These are phyloP conservation scores for Isoetes taiwanensis DNA, from an alignment of 75 land plant genomes.

Conservation along the genomic window DNA sequence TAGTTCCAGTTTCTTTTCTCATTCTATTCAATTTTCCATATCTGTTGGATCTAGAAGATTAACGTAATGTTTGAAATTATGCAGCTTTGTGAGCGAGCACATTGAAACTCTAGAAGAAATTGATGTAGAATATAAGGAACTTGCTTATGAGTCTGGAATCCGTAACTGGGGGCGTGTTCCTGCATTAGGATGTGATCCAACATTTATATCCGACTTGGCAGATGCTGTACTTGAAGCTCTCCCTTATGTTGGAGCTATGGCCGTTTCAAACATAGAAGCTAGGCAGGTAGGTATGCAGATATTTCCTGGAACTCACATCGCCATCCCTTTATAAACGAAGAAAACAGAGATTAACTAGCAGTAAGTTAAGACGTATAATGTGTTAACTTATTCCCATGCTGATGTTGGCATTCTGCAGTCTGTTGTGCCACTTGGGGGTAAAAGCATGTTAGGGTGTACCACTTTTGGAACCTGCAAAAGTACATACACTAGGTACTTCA, in stretches of 20 bases:
- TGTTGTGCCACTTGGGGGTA: too few species aligned
- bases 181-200: constrained; percentile 54
- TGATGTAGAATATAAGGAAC: constrained; percentile 69
- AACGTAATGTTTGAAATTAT: neutral
- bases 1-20: too few species aligned
- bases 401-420: too few species aligned
- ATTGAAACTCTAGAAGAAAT: constrained; percentile 87
- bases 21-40: neutral
- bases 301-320: too few species aligned
- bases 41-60: neutral
- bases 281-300: too few species aligned
- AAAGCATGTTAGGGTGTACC: too few species aligned
- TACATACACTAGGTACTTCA: too few species aligned
- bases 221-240: constrained; percentile 80
- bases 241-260: constrained; percentile 35
- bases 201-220: constrained; percentile 69
- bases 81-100: constrained; percentile 88
- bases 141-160: constrained; percentile 80
- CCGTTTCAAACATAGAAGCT: constrained; percentile 4
- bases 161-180: constrained; percentile 83
- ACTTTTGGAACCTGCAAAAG: too few species aligned
- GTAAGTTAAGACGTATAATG: too few species aligned
- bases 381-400: too few species aligned
- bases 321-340: too few species aligned
- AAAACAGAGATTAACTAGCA: too few species aligned